Conservation (phyloP, 2,329 filamentous ascomycete species). For the Cytospora schulzeri region DNA sequence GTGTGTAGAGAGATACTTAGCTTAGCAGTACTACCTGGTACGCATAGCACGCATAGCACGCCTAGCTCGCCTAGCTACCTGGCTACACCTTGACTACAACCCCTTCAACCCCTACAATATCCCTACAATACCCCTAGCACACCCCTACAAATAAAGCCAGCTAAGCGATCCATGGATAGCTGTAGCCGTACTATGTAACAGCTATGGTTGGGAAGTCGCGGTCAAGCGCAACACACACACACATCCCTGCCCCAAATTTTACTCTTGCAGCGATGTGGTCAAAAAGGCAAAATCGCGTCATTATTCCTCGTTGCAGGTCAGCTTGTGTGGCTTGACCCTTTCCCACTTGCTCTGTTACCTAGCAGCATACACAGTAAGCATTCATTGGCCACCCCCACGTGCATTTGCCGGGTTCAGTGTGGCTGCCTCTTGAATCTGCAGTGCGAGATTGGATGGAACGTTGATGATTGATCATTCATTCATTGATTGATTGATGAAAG, state of each 20-base stretch:
- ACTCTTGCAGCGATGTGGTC: background rate
- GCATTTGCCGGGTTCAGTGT: background rate
- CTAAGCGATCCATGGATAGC: background rate
- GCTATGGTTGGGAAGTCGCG: constrained; percentile 9
- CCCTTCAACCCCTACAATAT: background rate
- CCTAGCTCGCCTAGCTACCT: background rate
- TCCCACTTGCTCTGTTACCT: background rate
- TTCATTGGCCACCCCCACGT: constrained; percentile 19
- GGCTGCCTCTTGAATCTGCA: constrained; percentile 18
- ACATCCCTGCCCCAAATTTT: constrained; percentile 21
- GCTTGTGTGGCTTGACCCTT: constrained; percentile 15
- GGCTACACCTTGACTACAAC: no score
- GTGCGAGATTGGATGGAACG: constrained; percentile 4
- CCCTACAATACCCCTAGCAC: no score
- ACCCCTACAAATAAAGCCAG: constrained; percentile 5
- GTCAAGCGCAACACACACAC: constrained; percentile 18
- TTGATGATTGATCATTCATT: background rate
- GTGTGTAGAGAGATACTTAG: background rate
- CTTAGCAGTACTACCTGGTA: background rate
- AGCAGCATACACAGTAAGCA: no score
- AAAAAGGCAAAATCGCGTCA: constrained; percentile 14
- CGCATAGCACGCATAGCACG: background rate
- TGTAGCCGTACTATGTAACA: background rate
- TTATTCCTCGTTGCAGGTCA: constrained; percentile 4
- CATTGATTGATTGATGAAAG: background rate